Conservation (phyloP, 2,329 filamentous ascomycete species). For the Pseudogymnoascus sp. region DNA sequence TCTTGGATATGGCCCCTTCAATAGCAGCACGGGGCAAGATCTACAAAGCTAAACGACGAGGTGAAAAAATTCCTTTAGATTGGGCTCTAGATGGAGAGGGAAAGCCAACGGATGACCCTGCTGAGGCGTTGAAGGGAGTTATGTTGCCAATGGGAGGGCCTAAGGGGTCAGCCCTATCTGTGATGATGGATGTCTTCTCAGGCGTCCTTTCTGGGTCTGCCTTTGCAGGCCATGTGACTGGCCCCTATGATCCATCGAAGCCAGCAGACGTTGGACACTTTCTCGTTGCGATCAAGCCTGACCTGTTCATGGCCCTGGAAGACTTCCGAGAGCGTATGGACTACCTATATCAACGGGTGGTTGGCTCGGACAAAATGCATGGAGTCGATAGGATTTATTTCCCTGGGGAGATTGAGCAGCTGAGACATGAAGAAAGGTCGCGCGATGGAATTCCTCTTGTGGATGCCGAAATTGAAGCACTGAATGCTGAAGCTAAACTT, state of each 20-base stretch:
- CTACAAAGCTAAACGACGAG: conserved; percentile 19
- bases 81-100: conserved; percentile 20
- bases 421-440: conserved; percentile 42
- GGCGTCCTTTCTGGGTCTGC: conserved; percentile 49
- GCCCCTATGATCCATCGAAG: conserved; percentile 46
- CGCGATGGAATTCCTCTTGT: conserved; percentile 51
- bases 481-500: conserved; percentile 44
- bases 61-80: conserved; percentile 21
- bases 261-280: conserved; percentile 63
- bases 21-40: conserved; percentile 24
- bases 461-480: conserved; percentile 44
- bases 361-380: conserved; percentile 44
- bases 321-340: conserved; percentile 59
- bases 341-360: conserved; percentile 45
- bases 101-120: conserved; percentile 17
- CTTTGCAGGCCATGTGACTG: conserved; percentile 47
- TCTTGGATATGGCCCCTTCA: conserved; percentile 21
- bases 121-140: conserved; percentile 17
- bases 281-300: conserved; percentile 66
- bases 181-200: conserved; percentile 58
- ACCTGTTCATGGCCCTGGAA: conserved; percentile 62
- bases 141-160: conserved; percentile 46
- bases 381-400: conserved; percentile 53
- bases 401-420: conserved; percentile 53
- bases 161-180: conserved; percentile 48